Evolutionary conservation across 1,284 basidiomycete genomes (phyloP).

Genomic region (Marasmius tenuissimus): DNA sequence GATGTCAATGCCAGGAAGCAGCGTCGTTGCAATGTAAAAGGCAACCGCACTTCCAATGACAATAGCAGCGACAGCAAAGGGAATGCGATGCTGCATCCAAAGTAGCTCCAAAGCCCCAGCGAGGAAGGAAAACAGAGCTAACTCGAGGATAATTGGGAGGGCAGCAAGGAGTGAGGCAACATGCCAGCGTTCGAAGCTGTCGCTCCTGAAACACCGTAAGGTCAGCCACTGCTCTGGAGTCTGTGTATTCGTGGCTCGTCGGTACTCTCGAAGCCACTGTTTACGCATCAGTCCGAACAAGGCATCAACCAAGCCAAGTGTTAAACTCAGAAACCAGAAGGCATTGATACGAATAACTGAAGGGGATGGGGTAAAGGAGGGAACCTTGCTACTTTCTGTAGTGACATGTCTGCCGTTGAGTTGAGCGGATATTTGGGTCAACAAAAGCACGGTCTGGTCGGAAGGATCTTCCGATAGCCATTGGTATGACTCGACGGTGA

Average conservation of each 20-base stretch:
- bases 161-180: background rate
- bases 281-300: conserved; percentile 9
- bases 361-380: background rate
- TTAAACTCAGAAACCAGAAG: conserved; percentile 13
- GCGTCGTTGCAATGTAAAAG: background rate
- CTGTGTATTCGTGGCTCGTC: background rate
- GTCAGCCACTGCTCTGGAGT: background rate
- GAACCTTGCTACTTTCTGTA: too few relatives aligned
- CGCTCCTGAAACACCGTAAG: conserved; percentile 5
- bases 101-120: conserved; percentile 2
- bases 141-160: conserved; percentile 6
- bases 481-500: too few relatives aligned
- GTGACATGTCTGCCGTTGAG: too few relatives aligned
- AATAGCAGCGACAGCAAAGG: background rate
- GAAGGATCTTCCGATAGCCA: too few relatives aligned
- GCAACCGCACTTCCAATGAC: background rate
- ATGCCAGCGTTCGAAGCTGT: conserved; percentile 2
- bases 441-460: too few relatives aligned
- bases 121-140: conserved; percentile 4
- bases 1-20: background rate
- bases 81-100: background rate
- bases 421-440: too few relatives aligned
- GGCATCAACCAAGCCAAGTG: conserved; percentile 2
- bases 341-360: conserved; percentile 5
- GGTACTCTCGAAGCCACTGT: conserved; percentile 11